A percentile compares a stretch with the other conserved stretches of the same genome.
These are phyloP conservation scores for Tarenaya hassleriana DNA, from an alignment of 345 rosid species.

Conservation along the genomic window DNA sequence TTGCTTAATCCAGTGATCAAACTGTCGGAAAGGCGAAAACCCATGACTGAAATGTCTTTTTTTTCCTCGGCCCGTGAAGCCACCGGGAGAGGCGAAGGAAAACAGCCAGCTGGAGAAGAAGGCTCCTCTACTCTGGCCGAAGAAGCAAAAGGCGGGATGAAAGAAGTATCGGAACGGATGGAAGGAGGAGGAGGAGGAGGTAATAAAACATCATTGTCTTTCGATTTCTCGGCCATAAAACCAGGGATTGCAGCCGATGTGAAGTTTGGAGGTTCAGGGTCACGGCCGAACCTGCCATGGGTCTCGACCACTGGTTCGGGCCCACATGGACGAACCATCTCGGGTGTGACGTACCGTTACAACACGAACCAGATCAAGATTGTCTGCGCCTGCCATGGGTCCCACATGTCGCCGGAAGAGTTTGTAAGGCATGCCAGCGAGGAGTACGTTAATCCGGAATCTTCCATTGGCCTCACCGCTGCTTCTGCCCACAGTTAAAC, in stretches of 20 bases:
- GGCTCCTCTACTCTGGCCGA: slow-evolving; percentile 61
- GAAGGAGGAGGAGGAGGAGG: too few relatives aligned
- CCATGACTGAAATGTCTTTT: too few relatives aligned
- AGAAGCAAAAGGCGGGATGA: slow-evolving; percentile 40
- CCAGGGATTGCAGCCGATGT: slow-evolving; percentile 81
- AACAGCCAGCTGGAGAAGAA: too few relatives aligned
- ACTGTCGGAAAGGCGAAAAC: too few relatives aligned
- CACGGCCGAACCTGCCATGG: slow-evolving; percentile 87
- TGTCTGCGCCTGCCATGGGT: slow-evolving; percentile 95
- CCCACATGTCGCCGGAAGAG: slow-evolving; percentile 90
- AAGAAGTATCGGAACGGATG: too few relatives aligned
- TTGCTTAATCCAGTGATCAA: not conserved
- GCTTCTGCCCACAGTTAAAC: slow-evolving; percentile 76
- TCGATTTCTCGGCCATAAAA: slow-evolving; percentile 71
- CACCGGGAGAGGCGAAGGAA: too few relatives aligned
- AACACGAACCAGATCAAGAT: slow-evolving; percentile 67
- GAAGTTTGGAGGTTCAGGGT: slow-evolving; percentile 89
- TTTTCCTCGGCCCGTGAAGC: too few relatives aligned
- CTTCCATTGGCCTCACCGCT: slow-evolving; percentile 47
- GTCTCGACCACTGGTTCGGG: slow-evolving; percentile 86
- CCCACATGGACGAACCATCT: slow-evolving; percentile 78
- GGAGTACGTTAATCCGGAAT: slow-evolving; percentile 46
- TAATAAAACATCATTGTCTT: slow-evolving; percentile 31
- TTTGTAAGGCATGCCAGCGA: slow-evolving; percentile 85
- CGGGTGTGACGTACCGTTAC: slow-evolving; percentile 82